phyloP scores from a whole-genome alignment of 495 filamentous ascomycete genomes.

The Penicillium verhagenii region DNA sequence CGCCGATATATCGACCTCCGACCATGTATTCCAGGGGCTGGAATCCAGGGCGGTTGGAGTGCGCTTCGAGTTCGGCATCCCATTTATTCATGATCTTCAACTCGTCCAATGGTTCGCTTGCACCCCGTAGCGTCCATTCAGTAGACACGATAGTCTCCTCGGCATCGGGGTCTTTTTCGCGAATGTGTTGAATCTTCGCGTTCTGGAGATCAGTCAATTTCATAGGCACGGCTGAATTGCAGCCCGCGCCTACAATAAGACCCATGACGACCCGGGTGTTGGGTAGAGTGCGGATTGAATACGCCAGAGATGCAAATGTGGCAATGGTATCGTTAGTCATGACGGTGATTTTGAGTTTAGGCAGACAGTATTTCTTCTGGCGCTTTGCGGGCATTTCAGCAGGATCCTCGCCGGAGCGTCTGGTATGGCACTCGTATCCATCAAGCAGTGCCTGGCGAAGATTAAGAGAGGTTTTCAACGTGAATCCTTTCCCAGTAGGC shows the following conservation, averaged over 20 bases:
- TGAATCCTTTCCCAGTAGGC: slow-evolving; percentile 79
- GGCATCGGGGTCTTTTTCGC: slow-evolving; percentile 32
- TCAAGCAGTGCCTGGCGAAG: slow-evolving; percentile 61
- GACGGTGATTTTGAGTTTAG: slow-evolving; percentile 61
- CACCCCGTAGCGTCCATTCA: slow-evolving; percentile 73
- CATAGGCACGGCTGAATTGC: slow-evolving; percentile 72
- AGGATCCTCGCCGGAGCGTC: slow-evolving; percentile 25
- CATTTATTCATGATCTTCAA: slow-evolving; percentile 60
- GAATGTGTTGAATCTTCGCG: slow-evolving; percentile 46
- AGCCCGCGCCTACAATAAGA: slow-evolving; percentile 73
- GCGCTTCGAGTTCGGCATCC: slow-evolving; percentile 60
- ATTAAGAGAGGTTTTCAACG: slow-evolving; percentile 63
- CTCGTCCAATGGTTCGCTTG: slow-evolving; percentile 57
- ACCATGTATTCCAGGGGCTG: slow-evolving; percentile 83
- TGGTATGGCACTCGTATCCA: slow-evolving; percentile 59
- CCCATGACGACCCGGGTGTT: slow-evolving; percentile 71
- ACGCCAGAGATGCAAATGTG: slow-evolving; percentile 69
- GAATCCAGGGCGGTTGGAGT: slow-evolving; percentile 66
- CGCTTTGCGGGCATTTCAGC: slow-evolving; percentile 23
- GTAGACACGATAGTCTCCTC: slow-evolving; percentile 69
- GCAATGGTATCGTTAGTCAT: slow-evolving; percentile 77
- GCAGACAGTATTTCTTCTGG: slow-evolving; percentile 47
- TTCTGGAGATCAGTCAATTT: slow-evolving; percentile 57
- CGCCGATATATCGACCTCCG: slow-evolving; percentile 70
- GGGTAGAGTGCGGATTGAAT: slow-evolving; percentile 51